These are phyloP conservation scores for Xerocomellus chrysenteron DNA, from an alignment of 768 basidiomycete species.

Conservation along the genomic window DNA sequence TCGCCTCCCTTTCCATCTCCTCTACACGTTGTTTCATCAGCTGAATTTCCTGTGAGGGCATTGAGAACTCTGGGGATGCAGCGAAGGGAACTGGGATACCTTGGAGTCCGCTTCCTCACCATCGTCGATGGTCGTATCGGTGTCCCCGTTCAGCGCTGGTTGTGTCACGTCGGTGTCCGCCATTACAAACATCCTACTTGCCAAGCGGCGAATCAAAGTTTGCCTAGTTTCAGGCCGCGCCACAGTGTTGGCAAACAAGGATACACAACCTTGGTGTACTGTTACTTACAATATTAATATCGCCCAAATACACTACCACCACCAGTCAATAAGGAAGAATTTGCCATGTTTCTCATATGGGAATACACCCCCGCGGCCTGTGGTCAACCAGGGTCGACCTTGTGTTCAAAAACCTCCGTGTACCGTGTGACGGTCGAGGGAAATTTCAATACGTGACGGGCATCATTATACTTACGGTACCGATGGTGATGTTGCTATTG, in stretches of 20 bases:
- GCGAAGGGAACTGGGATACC: constrained; percentile 32
- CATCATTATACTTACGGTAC: constrained; percentile 33
- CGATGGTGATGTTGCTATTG: constrained; percentile 29
- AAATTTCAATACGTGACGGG: constrained; percentile 26
- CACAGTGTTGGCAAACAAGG: constrained; percentile 27
- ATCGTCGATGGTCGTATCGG: constrained; percentile 46
- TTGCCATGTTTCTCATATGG: not conserved
- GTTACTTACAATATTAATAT: not conserved
- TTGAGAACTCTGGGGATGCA: constrained; percentile 11
- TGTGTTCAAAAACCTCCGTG: constrained; percentile 17
- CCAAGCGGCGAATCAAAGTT: constrained; percentile 23
- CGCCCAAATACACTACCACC: not conserved
- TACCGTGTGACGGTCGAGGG: constrained; percentile 24
- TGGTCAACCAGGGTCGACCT: constrained; percentile 4
- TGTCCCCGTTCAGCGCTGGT: constrained; percentile 33
- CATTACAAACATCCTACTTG: constrained; percentile 37
- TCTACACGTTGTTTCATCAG: constrained; percentile 91
- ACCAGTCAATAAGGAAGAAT: constrained; percentile 6
- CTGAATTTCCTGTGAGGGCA: constrained; percentile 66
- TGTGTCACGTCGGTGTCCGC: constrained; percentile 51
- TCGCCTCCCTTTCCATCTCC: constrained; percentile 91
- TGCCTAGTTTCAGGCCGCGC: constrained; percentile 19
- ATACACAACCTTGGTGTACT: constrained; percentile 15
- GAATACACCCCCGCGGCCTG: not conserved
- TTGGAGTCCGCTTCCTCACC: constrained; percentile 65